Evolutionary conservation across 202 grass and related monocot species (phyloP).

Genomic region (Hordeum pubiflorum): DNA sequence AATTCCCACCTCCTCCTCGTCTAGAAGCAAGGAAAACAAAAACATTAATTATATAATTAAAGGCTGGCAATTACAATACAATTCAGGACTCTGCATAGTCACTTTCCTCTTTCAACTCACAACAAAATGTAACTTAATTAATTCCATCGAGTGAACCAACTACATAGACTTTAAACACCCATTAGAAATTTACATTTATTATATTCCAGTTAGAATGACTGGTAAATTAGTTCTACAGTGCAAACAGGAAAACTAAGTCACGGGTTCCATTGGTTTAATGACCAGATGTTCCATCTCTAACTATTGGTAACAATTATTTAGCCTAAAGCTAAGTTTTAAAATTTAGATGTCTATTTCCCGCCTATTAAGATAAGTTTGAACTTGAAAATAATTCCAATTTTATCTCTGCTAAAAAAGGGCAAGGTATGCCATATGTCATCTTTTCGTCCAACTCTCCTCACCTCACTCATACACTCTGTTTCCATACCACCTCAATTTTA

Average conservation of each 20-base stretch:
- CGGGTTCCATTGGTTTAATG: not conserved
- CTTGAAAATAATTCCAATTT: not conserved
- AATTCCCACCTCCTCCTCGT: constrained; percentile 49
- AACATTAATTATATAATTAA: not conserved
- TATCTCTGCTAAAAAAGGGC: too few relatives aligned
- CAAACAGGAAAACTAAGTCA: not conserved
- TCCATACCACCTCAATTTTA: too few relatives aligned
- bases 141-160: not conserved
- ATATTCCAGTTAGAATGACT: too few relatives aligned
- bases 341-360: not conserved
- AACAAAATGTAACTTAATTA: not conserved
- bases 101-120: not conserved
- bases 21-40: constrained; percentile 22
- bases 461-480: not conserved
- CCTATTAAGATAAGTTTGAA: not conserved
- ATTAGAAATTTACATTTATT: not conserved
- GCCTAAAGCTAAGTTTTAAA: not conserved
- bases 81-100: not conserved
- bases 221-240: not conserved
- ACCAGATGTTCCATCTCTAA: too few relatives aligned
- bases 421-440: not conserved
- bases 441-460: not conserved
- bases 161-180: not conserved
- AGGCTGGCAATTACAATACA: not conserved
- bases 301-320: not conserved